Base-by-base conservation (phyloP, 495 filamentous ascomycete genomes). In the Aspergillus sparsus region DNA sequence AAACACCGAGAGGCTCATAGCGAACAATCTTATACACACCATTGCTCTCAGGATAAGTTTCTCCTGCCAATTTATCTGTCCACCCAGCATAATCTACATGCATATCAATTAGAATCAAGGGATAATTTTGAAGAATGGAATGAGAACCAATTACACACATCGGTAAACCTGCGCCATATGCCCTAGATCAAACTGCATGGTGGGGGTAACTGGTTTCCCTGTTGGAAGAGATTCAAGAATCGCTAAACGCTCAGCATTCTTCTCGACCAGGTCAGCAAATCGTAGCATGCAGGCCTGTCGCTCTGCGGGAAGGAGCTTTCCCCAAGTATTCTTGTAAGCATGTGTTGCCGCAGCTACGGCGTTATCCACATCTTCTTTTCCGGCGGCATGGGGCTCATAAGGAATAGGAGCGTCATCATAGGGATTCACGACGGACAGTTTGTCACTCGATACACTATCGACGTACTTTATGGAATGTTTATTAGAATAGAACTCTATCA, bases 21-120 rank as follows among this genome's bases (percentile, higher is more conserved):
- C 60, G 60, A 10, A 62, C 60, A 34, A 62, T 58, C 21, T 62
- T 62, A 36, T 57, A 62, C 1, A 53, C 39, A 3, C 60, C 54
- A 42, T 54, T 46, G 11, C 15, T 36, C 47, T 58, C 60, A n/a
- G 60, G 60, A 46, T 47, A 56, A 15, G 55, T 57, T 0, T 58
- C 60, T 7, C 60, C 60, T 31, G 35, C 36, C 3, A 62, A 10
- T 32, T 62, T 62, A 32, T 62, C 60, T n/a, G 46, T 42, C 55
- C 55, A 58, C 33, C 55, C 55, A 16, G 55, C 55, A 12, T 58
- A 58, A n/a, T 58, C 55, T 58, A 47, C 15, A 2, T 33, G 8
- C 21, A 2, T 35, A 36, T 54, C 41, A 39, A 15, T n/a, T n/a
- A 36, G 5, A 13, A 36, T 16, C 12, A 5, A 15, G n/a, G 37